These are phyloP conservation scores for Termitomyces sp. DNA, from an alignment of 768 basidiomycete species.

Conservation along the genomic window DNA sequence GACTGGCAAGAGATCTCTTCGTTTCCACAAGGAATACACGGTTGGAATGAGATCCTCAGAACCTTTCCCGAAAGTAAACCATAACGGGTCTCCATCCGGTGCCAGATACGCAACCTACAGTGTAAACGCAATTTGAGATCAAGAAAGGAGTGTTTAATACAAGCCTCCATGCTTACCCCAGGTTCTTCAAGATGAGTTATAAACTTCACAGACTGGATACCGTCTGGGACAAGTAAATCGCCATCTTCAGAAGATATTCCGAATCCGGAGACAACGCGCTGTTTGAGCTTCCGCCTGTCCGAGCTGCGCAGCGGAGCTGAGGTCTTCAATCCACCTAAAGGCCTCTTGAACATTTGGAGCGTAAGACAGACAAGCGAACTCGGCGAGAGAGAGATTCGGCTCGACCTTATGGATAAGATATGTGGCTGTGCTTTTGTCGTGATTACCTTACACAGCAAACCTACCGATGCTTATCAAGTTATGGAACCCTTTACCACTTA, in stretches of 20 bases:
- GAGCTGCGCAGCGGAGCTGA: slow-evolving; percentile 71
- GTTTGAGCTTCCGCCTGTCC: slow-evolving; percentile 66
- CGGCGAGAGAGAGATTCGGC: not conserved
- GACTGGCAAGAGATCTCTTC: slow-evolving; percentile 57
- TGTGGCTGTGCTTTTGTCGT: slow-evolving; percentile 7
- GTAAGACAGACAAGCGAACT: not conserved
- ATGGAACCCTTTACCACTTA: no score
- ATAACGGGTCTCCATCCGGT: slow-evolving; percentile 64
- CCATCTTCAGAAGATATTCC: slow-evolving; percentile 48
- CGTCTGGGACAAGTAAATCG: slow-evolving; percentile 69
- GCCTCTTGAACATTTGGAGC: slow-evolving; percentile 71
- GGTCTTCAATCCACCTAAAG: slow-evolving; percentile 61
- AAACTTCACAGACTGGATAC: slow-evolving; percentile 63
- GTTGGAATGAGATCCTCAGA: slow-evolving; percentile 71
- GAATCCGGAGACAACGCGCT: slow-evolving; percentile 47
- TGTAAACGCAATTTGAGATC: not conserved
- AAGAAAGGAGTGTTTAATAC: not conserved
- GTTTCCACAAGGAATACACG: slow-evolving; percentile 79
- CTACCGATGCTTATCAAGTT: no score
- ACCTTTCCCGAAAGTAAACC: slow-evolving; percentile 71
- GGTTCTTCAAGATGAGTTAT: slow-evolving; percentile 56
- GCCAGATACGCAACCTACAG: slow-evolving; percentile 60
- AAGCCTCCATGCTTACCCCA: slow-evolving; percentile 37
- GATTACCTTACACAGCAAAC: slow-evolving; percentile 2
- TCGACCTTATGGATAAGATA: slow-evolving; percentile 8